Conservation (phyloP, 192 early-diverging fungal genomes). For the Podila minutissima region DNA sequence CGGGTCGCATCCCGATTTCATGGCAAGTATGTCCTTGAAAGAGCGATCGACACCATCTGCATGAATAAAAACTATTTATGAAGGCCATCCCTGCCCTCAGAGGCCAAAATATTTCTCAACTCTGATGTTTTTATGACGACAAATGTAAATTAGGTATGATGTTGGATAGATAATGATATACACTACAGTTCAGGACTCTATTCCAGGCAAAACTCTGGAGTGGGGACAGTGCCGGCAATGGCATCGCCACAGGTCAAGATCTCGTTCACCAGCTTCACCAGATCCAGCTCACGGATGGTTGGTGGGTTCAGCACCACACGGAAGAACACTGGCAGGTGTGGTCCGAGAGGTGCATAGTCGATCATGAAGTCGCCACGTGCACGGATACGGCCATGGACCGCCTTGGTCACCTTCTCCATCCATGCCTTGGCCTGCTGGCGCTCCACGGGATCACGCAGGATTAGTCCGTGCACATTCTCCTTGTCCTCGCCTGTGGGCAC, state of each 20-base stretch:
- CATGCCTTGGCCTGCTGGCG: constrained; percentile 39
- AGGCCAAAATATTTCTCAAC: too few species aligned
- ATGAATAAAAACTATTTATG: too few species aligned
- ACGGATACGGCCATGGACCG: constrained; percentile 56
- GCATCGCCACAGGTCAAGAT: constrained; percentile 62
- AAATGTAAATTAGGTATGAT: too few species aligned
- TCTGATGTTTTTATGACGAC: too few species aligned
- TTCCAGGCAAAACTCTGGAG: constrained; percentile 23
- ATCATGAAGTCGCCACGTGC: constrained; percentile 68
- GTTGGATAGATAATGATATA: neutral
- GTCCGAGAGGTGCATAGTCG: constrained; percentile 71
- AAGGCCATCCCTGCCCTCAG: too few species aligned
- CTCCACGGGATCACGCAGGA: constrained; percentile 27
- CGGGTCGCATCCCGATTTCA: constrained; percentile 40
- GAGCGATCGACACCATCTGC: too few species aligned
- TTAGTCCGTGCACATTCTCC: constrained; percentile 16
- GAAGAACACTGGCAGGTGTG: constrained; percentile 69
- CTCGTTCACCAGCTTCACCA: constrained; percentile 59
- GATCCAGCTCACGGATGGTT: constrained; percentile 59
- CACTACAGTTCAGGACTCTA: neutral
- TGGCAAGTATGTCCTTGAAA: constrained; percentile 40
- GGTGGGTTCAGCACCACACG: constrained; percentile 79
- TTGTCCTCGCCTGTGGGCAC: neutral
- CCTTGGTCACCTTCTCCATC: constrained; percentile 53
- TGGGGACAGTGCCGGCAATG: constrained; percentile 15